phyloP scores from a whole-genome alignment of 2,329 filamentous ascomycete genomes.

The Xylariales sp. region DNA sequence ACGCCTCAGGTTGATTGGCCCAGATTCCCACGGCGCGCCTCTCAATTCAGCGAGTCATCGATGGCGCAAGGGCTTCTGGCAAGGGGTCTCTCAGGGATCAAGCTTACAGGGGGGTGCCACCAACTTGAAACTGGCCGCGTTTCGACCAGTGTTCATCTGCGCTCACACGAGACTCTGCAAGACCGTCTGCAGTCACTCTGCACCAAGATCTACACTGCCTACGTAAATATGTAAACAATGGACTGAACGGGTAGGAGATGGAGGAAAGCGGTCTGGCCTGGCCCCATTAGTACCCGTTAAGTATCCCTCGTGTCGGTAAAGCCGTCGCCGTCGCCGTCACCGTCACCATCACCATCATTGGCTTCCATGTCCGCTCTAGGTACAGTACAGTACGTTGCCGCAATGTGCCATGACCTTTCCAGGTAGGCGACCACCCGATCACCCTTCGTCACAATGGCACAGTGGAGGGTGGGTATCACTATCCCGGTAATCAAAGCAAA shows the following conservation, averaged over 20 bases:
- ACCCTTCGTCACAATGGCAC: slow-evolving; percentile 7
- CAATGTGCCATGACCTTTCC: too few relatives aligned
- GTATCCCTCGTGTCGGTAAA: slow-evolving; percentile 35
- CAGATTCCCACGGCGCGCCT: slow-evolving; percentile 33
- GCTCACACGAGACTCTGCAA: slow-evolving; percentile 24
- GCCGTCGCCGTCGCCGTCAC: neutral
- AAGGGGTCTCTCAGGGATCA: slow-evolving; percentile 36
- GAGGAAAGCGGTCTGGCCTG: slow-evolving; percentile 17
- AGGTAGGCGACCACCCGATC: slow-evolving; percentile 6
- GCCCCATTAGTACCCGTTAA: slow-evolving; percentile 19
- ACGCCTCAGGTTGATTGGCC: slow-evolving; percentile 42
- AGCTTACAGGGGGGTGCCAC: slow-evolving; percentile 42
- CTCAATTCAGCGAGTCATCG: slow-evolving; percentile 42
- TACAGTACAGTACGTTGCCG: too few relatives aligned
- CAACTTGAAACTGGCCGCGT: slow-evolving; percentile 51
- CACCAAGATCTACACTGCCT: too few relatives aligned
- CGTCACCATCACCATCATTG: neutral
- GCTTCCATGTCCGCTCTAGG: slow-evolving; percentile 1
- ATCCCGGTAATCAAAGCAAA: slow-evolving; percentile 18
- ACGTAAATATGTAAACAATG: neutral
- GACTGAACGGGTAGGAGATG: neutral
- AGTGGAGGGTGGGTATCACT: slow-evolving; percentile 4
- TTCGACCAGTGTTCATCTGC: slow-evolving; percentile 45
- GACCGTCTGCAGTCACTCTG: too few relatives aligned
- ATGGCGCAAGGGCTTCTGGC: slow-evolving; percentile 35